phyloP scores from a whole-genome alignment of 176 grass and related monocot genomes.

The Eragrostis curvula region DNA sequence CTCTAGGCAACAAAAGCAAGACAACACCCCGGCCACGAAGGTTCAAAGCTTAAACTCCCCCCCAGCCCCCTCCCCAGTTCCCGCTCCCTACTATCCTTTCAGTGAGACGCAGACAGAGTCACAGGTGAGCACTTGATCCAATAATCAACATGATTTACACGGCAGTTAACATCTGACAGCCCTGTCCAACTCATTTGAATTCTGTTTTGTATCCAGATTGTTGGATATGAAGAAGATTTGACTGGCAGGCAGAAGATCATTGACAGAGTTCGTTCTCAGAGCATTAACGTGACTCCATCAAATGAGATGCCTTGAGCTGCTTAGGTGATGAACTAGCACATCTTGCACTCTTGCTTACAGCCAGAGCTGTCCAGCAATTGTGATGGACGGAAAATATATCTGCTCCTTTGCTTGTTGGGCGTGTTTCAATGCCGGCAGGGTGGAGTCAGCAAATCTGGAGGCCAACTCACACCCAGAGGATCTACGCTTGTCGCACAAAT shows the following conservation, averaged over 20 bases:
- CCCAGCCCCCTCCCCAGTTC: not conserved
- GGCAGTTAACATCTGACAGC: not conserved
- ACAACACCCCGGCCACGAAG: constrained; percentile 30
- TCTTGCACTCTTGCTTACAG: constrained; percentile 5
- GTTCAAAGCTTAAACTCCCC: constrained; percentile 30
- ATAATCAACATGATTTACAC: constrained; percentile 17
- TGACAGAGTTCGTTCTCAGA: constrained; percentile 77
- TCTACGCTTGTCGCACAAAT: not conserved
- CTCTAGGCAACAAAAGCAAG: constrained; percentile 62
- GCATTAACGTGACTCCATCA: constrained; percentile 49
- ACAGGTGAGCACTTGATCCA: constrained; percentile 55
- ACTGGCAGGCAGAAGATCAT: constrained; percentile 95
- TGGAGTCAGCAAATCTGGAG: not conserved
- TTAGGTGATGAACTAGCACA: not conserved
- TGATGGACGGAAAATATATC: not conserved
- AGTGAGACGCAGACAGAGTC: constrained; percentile 92
- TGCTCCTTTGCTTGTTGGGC: not conserved
- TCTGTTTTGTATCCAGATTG: constrained; percentile 41
- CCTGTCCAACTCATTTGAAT: constrained; percentile 9
- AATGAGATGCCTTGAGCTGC: constrained; percentile 36
- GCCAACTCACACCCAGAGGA: not conserved
- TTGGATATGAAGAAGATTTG: constrained; percentile 90
- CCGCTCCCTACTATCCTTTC: constrained; percentile 63
- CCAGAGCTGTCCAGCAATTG: not conserved
- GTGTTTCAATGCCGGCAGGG: not conserved